Evolutionary conservation across 2,329 filamentous ascomycete genomes (phyloP).

Genomic region (Xylariaceae sp.): DNA sequence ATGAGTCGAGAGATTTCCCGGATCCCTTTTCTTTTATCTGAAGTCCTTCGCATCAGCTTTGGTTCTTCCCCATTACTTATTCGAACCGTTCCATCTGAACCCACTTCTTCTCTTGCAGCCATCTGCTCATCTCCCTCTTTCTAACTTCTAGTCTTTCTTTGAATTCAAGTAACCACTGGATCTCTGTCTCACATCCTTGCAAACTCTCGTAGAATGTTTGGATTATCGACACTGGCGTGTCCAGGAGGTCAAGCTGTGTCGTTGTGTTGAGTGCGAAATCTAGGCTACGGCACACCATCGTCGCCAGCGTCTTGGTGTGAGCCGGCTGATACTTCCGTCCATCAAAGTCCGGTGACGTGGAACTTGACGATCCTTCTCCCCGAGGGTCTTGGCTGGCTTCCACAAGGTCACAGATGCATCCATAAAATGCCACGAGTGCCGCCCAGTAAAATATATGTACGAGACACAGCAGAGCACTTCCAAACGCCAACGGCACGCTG

Average conservation of each 20-base stretch:
- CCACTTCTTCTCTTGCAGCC: slow-evolving; percentile 28
- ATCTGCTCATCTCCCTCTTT: slow-evolving; percentile 17
- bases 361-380: slow-evolving; percentile 35
- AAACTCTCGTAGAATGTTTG: slow-evolving; percentile 23
- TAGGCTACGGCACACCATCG: slow-evolving; percentile 47
- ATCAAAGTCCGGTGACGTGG: slow-evolving; percentile 37
- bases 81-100: slow-evolving; percentile 23
- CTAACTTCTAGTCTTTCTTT: slow-evolving; percentile 20
- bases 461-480: slow-evolving; percentile 41
- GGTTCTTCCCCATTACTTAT: slow-evolving; percentile 8
- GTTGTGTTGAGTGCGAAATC: slow-evolving; percentile 43
- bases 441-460: slow-evolving; percentile 54
- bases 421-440: slow-evolving; percentile 45
- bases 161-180: slow-evolving; percentile 25
- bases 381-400: slow-evolving; percentile 42
- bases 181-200: slow-evolving; percentile 24
- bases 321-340: slow-evolving; percentile 37
- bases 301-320: slow-evolving; percentile 42
- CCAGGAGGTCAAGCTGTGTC: slow-evolving; percentile 28
- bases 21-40: no score
- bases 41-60: slow-evolving; percentile 10
- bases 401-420: slow-evolving; percentile 44
- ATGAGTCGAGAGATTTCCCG: no score
- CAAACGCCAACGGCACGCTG: slow-evolving; percentile 42
- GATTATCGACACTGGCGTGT: slow-evolving; percentile 27